Conservation (phyloP, 2,329 filamentous ascomycete species). For the Trichoderma harzianum region DNA sequence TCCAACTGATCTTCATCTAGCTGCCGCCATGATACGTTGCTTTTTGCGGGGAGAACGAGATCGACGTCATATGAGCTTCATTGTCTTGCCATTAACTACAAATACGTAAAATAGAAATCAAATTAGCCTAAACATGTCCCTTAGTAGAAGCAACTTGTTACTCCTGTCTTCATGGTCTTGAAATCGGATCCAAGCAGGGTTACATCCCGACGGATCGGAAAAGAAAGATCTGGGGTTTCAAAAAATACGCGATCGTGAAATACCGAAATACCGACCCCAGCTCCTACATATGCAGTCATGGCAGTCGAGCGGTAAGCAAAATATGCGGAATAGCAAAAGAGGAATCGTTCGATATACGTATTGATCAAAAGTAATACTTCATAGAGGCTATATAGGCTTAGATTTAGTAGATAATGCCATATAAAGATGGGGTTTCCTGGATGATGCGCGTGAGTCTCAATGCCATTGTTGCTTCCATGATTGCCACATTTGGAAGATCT, state of each 20-base stretch:
- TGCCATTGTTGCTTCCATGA: neutral
- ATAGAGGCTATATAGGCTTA: neutral
- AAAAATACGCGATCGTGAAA: neutral
- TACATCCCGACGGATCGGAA: slow-evolving; percentile 9
- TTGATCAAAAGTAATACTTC: neutral
- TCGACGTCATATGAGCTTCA: neutral
- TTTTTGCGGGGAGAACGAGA: neutral
- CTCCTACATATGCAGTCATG: neutral
- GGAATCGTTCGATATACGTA: neutral
- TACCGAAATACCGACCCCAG: neutral
- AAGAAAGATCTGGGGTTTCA: neutral
- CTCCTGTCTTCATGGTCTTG: neutral
- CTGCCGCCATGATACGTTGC: neutral
- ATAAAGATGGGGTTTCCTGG: neutral
- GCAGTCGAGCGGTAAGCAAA: neutral
- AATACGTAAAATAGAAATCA: neutral
- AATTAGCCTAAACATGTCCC: neutral
- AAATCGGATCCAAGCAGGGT: neutral
- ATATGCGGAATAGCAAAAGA: neutral
- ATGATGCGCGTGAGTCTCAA: neutral
- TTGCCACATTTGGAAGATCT: neutral
- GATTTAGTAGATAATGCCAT: neutral
- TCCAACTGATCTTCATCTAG: neutral
- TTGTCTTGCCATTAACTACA: neutral
- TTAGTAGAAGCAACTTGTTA: neutral